A percentile compares a stretch with the other conserved stretches of the same genome.
These are phyloP conservation scores for Stachybotrys elegans DNA, from an alignment of 2,329 filamentous ascomycete species.

Conservation along the genomic window DNA sequence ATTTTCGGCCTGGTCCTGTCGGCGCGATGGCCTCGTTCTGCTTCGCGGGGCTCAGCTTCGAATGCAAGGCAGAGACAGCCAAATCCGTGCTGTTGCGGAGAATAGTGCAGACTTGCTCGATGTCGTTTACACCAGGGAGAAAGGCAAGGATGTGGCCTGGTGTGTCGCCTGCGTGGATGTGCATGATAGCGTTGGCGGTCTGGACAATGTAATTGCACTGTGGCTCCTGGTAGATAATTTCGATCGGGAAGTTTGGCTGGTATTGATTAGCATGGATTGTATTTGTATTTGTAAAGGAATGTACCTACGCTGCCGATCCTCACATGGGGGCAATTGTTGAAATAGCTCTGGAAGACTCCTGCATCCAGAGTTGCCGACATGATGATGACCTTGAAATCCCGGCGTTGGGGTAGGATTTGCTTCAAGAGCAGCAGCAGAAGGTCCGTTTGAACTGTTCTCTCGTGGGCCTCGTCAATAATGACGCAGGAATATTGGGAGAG, in stretches of 20 bases:
- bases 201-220: too few species aligned
- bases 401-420: background rate
- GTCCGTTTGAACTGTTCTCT: slow-evolving; percentile 7
- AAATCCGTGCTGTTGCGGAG: slow-evolving; percentile 1
- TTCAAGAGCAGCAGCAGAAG: slow-evolving; percentile 8
- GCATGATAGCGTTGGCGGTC: too few species aligned
- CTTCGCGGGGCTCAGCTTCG: background rate
- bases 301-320: too few species aligned
- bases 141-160: slow-evolving; percentile 12
- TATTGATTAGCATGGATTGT: too few species aligned
- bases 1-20: slow-evolving; percentile 7
- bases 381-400: slow-evolving; percentile 8
- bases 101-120: slow-evolving; percentile 2
- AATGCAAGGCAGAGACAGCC: slow-evolving; percentile 7
- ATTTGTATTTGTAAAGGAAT: too few species aligned
- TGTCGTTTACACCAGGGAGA: slow-evolving; percentile 6
- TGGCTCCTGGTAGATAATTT: too few species aligned
- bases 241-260: too few species aligned
- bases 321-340: slow-evolving; percentile 3
- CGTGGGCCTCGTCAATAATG: slow-evolving; percentile 10
- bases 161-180: too few species aligned
- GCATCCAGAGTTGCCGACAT: slow-evolving; percentile 11
- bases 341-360: slow-evolving; percentile 9
- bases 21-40: slow-evolving; percentile 1
- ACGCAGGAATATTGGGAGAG: slow-evolving; percentile 7